These are phyloP conservation scores for Trichomonascaceae sp. DNA, from an alignment of 1,139 yeast species.

Conservation along the genomic window DNA sequence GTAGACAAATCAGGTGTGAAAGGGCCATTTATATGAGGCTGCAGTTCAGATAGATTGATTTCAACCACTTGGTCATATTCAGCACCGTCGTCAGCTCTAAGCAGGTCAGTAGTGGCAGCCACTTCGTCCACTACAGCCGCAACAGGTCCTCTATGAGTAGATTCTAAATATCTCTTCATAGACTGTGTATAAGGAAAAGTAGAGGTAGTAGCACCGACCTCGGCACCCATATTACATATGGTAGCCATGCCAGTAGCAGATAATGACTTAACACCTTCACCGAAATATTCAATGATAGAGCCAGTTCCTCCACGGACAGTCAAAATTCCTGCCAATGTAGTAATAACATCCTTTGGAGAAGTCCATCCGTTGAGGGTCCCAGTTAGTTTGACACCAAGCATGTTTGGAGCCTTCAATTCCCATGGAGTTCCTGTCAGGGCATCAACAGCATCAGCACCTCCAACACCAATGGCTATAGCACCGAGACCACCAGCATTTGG, in stretches of 20 bases:
- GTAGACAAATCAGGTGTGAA: slow-evolving; percentile 98
- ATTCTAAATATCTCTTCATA: slow-evolving; percentile 82
- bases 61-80: slow-evolving; percentile 94
- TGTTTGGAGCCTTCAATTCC: slow-evolving; percentile 99
- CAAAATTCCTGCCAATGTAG: slow-evolving; percentile 91
- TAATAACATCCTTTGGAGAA: slow-evolving; percentile 96
- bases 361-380: slow-evolving; percentile 98
- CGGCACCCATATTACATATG: slow-evolving; percentile 99
- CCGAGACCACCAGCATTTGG: slow-evolving; percentile 99
- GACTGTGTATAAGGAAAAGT: slow-evolving; percentile 95
- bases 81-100: slow-evolving; percentile 76
- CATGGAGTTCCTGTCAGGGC: slow-evolving; percentile 93
- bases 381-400: slow-evolving; percentile 92
- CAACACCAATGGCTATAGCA: slow-evolving; percentile 98
- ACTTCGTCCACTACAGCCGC: slow-evolving; percentile 75
- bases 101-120: slow-evolving; percentile 41
- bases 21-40: slow-evolving; percentile 97
- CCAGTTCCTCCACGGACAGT: slow-evolving; percentile 99
- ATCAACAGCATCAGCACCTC: slow-evolving; percentile 99
- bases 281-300: slow-evolving; percentile 93
- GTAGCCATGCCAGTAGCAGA: slow-evolving; percentile 99
- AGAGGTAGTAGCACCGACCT: slow-evolving; percentile 98
- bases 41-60: slow-evolving; percentile 86
- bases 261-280: slow-evolving; percentile 93
- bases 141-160: slow-evolving; percentile 80